Conservation (phyloP, 2,329 filamentous ascomycete genomes). For the Zymoseptoria pseudotritici region DNA sequence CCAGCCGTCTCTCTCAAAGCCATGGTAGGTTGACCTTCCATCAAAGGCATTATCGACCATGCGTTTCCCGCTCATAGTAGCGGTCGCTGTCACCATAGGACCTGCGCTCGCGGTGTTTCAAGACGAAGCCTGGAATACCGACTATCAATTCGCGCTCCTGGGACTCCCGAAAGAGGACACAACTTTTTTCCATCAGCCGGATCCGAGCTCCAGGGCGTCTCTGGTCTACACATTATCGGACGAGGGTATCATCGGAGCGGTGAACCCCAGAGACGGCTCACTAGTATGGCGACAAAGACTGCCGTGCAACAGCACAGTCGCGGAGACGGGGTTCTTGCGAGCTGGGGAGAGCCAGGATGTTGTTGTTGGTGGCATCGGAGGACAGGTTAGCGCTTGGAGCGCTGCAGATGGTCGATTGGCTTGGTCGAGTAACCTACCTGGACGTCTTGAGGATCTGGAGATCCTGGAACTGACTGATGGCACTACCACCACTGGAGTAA, state of each 20-base stretch:
- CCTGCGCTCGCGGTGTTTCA: conserved; percentile 64
- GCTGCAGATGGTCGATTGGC: conserved; percentile 69
- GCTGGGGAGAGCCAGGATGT: conserved; percentile 73
- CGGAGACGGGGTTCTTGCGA: conserved; percentile 46
- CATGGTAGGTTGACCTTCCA: neutral
- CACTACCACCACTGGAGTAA: conserved; percentile 35
- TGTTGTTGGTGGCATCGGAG: conserved; percentile 65
- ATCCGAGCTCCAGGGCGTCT: conserved; percentile 72
- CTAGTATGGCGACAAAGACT: conserved; percentile 81
- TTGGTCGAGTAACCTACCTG: conserved; percentile 62
- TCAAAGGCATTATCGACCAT: conserved; percentile 8
- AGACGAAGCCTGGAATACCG: conserved; percentile 85
- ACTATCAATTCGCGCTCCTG: conserved; percentile 87
- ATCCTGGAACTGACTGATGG: conserved; percentile 62
- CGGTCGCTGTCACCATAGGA: conserved; percentile 40
- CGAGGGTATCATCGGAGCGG: conserved; percentile 71
- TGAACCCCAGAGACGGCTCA: conserved; percentile 79
- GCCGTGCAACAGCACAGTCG: conserved; percentile 32
- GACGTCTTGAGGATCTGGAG: conserved; percentile 60
- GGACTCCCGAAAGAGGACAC: conserved; percentile 73
- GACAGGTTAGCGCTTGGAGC: conserved; percentile 71
- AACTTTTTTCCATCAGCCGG: conserved; percentile 91
- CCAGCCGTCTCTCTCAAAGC: neutral
- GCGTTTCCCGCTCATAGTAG: conserved; percentile 19
- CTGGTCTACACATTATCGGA: conserved; percentile 89